Conservation (phyloP, 2,329 filamentous ascomycete genomes). For the Trichoderma oligosporum region DNA sequence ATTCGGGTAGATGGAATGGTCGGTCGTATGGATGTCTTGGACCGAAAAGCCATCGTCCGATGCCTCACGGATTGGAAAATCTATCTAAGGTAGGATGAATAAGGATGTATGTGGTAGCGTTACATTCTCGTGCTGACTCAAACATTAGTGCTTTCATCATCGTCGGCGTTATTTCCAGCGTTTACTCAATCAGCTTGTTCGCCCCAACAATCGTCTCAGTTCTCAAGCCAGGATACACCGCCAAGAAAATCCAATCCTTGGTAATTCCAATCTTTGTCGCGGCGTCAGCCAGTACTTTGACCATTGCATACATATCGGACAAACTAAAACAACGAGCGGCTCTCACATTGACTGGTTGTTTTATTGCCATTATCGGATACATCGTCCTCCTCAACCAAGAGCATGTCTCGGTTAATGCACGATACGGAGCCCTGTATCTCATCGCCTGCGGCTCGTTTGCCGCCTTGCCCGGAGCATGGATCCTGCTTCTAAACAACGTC, state of each 20-base stretch:
- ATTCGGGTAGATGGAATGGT: constrained; percentile 9
- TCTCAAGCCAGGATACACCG: constrained; percentile 1
- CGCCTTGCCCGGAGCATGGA: constrained; percentile 5
- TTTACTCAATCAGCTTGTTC: constrained; percentile 9
- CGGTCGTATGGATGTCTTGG: constrained; percentile 7
- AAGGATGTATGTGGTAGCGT: background rate
- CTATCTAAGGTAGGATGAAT: background rate
- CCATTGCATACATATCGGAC: constrained; percentile 10
- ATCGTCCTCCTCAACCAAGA: constrained; percentile 8
- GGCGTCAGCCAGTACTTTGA: background rate
- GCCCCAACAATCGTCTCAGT: constrained; percentile 5
- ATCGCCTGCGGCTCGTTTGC: constrained; percentile 10
- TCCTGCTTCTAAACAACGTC: constrained; percentile 8
- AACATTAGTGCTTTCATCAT: constrained; percentile 1
- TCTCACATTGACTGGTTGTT: background rate
- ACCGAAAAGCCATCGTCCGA: background rate
- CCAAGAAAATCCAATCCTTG: constrained; percentile 5
- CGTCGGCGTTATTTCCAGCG: constrained; percentile 10
- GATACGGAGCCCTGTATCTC: constrained; percentile 9
- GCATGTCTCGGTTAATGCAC: constrained; percentile 10
- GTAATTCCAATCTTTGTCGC: constrained; percentile 8
- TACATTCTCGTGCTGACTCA: background rate
- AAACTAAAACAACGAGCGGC: constrained; percentile 6
- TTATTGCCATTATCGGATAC: constrained; percentile 9
- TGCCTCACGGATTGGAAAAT: constrained; percentile 14